Evolutionary conservation across 306 rosid species (phyloP), one percentile per base, ranked within the genome.

Genomic region (Lupinus albus): DNA sequence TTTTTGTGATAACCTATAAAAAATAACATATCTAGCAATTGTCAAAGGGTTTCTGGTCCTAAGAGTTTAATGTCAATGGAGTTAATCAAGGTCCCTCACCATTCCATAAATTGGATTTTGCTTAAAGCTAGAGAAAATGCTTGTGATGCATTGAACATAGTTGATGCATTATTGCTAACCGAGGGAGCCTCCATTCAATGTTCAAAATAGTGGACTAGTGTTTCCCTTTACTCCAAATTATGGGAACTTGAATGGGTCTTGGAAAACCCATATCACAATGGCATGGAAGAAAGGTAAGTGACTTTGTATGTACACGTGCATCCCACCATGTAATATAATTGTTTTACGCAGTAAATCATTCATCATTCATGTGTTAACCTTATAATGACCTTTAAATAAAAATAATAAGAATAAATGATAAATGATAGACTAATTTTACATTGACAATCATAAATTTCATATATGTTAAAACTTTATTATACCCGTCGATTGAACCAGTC

Each of bases 161-260:
- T 71, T 71, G 71, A 54, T 55, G 50, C 62, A 50, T 67, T 58
- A 48, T 67, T 58, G 63, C 8, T 60, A 68, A 74, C 77, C 47
- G 1, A 77, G 28, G 51, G 64, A 77, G 70, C 51, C 53, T 44
- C 11, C 17, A 41, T 61, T 42, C 67, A 16, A 20, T 41, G 67
- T 61, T 61, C 67, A 41, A 18, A 11, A 11, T 61, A 44, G 36
- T 7, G 18, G 67, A 35, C 51, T 16, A 41, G 67, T 0, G 67
- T 15, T 57, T 57, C 21, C 62, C 38, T 33, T 56, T 25, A 62
- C 54, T 55, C 17, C 28, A 70, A 55, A 50, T 54, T 58, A 46
- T 58, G 46, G 60, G 45, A 44, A 51, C 28, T 51, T 60, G 78
- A 52, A 60, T 0, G 41, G 11, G 66, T 73, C 45, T 58, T 64